phyloP scores from a whole-genome alignment of 2,329 filamentous ascomycete genomes.

The Aspergillus sp. region DNA sequence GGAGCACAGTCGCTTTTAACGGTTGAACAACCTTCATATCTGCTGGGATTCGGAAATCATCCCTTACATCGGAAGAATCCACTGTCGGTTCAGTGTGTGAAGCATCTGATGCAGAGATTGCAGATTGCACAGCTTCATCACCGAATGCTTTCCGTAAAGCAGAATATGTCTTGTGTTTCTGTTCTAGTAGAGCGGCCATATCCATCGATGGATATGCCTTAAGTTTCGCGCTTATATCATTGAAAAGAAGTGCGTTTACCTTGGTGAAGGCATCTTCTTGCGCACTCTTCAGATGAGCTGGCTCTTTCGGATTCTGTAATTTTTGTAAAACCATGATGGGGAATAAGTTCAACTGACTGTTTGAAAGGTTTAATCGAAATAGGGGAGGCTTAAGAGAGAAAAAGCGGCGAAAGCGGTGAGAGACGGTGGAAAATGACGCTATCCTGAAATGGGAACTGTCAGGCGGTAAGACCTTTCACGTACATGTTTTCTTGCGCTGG shows the following conservation, averaged over 20 bases:
- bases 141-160: slow-evolving; percentile 3
- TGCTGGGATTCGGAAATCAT: slow-evolving; percentile 4
- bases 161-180: slow-evolving; percentile 5
- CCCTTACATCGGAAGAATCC: slow-evolving; percentile 2
- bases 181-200: slow-evolving; percentile 6
- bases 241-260: slow-evolving; percentile 3
- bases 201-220: slow-evolving; percentile 6
- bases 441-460: background rate
- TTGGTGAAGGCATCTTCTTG: slow-evolving; percentile 1
- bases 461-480: too few species aligned
- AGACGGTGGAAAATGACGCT: background rate
- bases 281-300: slow-evolving; percentile 1
- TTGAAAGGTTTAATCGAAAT: background rate
- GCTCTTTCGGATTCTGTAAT: slow-evolving; percentile 1
- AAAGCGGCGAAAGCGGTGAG: background rate
- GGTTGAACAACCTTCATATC: slow-evolving; percentile 2
- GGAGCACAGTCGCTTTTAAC: slow-evolving; percentile 2
- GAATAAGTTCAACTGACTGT: background rate
- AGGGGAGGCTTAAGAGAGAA: background rate
- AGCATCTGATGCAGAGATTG: background rate
- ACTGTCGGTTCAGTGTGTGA: background rate
- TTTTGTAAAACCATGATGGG: background rate
- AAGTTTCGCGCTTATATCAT: slow-evolving; percentile 5
- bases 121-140: slow-evolving; percentile 4
- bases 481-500: too few species aligned